Conservation (phyloP, 73 alveolate genomes). For the Uronychia setigera region DNA sequence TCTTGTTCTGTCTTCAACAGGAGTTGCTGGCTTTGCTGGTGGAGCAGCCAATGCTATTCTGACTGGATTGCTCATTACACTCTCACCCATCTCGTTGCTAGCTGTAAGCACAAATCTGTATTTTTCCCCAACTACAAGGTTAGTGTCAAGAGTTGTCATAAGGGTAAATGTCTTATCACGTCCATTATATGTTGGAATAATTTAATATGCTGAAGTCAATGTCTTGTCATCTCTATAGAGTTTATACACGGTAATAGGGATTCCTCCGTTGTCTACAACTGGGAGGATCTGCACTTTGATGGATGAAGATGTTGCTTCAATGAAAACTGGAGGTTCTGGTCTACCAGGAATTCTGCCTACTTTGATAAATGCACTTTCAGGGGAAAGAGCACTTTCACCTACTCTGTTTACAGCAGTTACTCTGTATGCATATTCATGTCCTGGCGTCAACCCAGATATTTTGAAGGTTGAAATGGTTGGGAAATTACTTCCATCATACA, state of each 20-base stretch:
- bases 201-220: not conserved
- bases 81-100: constrained; percentile 42
- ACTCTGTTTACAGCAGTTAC: constrained; percentile 63
- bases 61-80: constrained; percentile 26
- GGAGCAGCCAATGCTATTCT: constrained; percentile 37
- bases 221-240: constrained; percentile 51
- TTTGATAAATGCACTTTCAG: constrained; percentile 21
- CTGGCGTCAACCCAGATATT: constrained; percentile 37
- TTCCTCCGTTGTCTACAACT: constrained; percentile 63
- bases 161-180: constrained; percentile 9
- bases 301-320: constrained; percentile 20
- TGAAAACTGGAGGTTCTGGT: constrained; percentile 48
- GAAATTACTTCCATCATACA: constrained; percentile 55
- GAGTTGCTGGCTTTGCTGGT: constrained; percentile 45
- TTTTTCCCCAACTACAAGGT: constrained; percentile 6
- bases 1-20: constrained; percentile 6
- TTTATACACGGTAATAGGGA: constrained; percentile 31
- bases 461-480: constrained; percentile 44
- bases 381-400: constrained; percentile 44
- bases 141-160: not conserved
- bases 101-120: too few relatives aligned
- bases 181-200: constrained; percentile 4
- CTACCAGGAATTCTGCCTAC: constrained; percentile 49
- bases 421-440: constrained; percentile 41
- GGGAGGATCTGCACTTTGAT: constrained; percentile 27